Evolutionary conservation across 2,329 filamentous ascomycete genomes (phyloP), one percentile per base, ranked within the genome.

Genomic region (Pyrenophora teres): DNA sequence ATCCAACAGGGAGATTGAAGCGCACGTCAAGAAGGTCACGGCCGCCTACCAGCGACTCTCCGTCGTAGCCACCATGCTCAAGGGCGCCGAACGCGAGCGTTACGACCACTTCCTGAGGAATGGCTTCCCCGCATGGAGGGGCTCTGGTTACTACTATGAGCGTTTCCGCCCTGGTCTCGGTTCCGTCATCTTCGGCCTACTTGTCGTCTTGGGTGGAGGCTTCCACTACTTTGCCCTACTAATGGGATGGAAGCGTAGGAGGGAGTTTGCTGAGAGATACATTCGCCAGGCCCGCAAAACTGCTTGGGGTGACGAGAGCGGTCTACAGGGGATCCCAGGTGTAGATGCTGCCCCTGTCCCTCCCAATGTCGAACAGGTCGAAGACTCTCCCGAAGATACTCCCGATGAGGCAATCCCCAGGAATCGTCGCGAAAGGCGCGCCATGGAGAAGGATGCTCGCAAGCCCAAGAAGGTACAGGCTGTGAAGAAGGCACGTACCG

Each of bases 91-190:
- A 47, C 85, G 94, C 58, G 89, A 90, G 63, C 88, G 94, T 58
- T 99, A 99, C 76, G 93, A 99, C 73, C 88, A 97, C 75, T 99
- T 97, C 79, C 77, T 97, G 54, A 78, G 80, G 73, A 92, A 97
- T 75, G 94, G 94, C 56, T 99, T 99, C 79, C 94, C 94, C 27
- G 85, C 85, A 49, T 99, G 94, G 94, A 92, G 93, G 78, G 94
- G 94, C 52, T 97, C 93, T 38, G 93, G 94, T 57, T 99, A 99
- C 83, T 99, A 97, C 82, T 99, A 99, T 80, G 87, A 86, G 67
- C 87, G 94, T 51, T 97, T 93, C 82, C 85, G 94, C 16, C 94
- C 94, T 1, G 94, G 94, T 7, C 80, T 97, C 38, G 91, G 90
- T 52, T 89, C 89, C 12, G 94, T 96, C 39, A 75, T 97, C 44